Conservation (phyloP, 1,284 basidiomycete species). For the Ganoderma sinense region DNA sequence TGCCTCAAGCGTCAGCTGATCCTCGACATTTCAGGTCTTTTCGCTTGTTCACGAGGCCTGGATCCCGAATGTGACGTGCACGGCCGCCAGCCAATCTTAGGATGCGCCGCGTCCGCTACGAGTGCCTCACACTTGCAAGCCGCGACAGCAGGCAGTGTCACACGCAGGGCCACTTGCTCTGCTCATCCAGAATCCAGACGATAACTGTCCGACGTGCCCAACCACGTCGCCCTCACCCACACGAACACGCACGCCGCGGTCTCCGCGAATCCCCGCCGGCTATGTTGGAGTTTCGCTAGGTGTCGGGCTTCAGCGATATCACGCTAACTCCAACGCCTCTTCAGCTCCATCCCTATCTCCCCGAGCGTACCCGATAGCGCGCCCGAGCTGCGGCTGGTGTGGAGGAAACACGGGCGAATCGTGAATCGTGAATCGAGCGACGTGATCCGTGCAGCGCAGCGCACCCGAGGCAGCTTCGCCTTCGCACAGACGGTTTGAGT, state of each 20-base stretch:
- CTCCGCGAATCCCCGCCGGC: background rate
- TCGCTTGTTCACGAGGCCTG: constrained; percentile 16
- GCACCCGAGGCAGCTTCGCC: background rate
- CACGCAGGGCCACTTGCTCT: constrained; percentile 4
- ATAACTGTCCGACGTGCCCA: constrained; percentile 1
- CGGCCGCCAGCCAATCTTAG: constrained; percentile 11
- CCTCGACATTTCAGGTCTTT: constrained; percentile 7
- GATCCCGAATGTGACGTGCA: constrained; percentile 2
- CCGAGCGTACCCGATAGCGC: background rate
- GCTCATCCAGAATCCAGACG: constrained; percentile 7
- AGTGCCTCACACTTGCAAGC: background rate
- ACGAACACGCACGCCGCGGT: background rate
- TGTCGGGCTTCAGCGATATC: background rate
- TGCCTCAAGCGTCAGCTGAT: constrained; percentile 1
- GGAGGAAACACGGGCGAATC: background rate
- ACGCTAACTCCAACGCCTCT: background rate
- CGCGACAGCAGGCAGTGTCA: constrained; percentile 3
- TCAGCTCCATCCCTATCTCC: background rate
- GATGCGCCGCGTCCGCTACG: background rate
- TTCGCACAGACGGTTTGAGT: constrained; percentile 16
- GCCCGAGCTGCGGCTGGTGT: background rate
- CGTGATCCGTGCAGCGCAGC: background rate
- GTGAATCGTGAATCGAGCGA: no score
- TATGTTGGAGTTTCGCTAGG: background rate
- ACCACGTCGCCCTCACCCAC: background rate